These are phyloP conservation scores for Cynanchum wilfordii DNA, from an alignment of 257 asterid species.

Conservation along the genomic window DNA sequence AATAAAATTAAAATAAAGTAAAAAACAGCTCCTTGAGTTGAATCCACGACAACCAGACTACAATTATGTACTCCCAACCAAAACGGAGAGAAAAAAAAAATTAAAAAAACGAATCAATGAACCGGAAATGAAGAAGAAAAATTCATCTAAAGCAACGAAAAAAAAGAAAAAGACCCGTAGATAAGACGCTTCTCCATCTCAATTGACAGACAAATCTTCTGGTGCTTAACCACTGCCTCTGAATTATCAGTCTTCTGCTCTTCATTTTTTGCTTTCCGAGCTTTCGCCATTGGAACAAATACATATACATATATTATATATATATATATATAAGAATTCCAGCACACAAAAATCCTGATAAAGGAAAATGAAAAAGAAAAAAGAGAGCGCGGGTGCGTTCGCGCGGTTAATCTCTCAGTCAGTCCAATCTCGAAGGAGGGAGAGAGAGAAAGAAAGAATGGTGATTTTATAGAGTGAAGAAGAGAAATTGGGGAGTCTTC, in stretches of 20 bases:
- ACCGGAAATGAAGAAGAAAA: not conserved
- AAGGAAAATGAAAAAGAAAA: not conserved
- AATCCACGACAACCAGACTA: not conserved
- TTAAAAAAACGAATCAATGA: not conserved
- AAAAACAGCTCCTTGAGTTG: not conserved
- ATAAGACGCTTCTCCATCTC: slow-evolving; percentile 86
- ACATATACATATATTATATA: not conserved
- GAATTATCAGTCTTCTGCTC: slow-evolving; percentile 84
- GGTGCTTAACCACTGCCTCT: slow-evolving; percentile 90
- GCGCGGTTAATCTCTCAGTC: not conserved
- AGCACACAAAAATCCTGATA: not conserved
- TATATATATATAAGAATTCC: not conserved
- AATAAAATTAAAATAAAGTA: not conserved
- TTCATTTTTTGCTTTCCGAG: slow-evolving; percentile 73
- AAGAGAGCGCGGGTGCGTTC: not conserved
- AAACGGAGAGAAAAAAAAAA: not conserved
- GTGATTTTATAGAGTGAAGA: slow-evolving; percentile 19
- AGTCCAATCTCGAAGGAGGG: not conserved
- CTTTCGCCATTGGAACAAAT: slow-evolving; percentile 64
- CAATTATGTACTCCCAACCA: not conserved
- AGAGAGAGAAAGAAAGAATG: not conserved
- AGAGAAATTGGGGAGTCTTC: slow-evolving; percentile 8
- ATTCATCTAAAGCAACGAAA: not conserved
- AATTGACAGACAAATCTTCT: slow-evolving; percentile 85
- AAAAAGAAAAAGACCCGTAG: slow-evolving; percentile 57